These are phyloP conservation scores for Leishmania martiniquensis DNA, from an alignment of 208 protist genomes.

Conservation along the genomic window DNA sequence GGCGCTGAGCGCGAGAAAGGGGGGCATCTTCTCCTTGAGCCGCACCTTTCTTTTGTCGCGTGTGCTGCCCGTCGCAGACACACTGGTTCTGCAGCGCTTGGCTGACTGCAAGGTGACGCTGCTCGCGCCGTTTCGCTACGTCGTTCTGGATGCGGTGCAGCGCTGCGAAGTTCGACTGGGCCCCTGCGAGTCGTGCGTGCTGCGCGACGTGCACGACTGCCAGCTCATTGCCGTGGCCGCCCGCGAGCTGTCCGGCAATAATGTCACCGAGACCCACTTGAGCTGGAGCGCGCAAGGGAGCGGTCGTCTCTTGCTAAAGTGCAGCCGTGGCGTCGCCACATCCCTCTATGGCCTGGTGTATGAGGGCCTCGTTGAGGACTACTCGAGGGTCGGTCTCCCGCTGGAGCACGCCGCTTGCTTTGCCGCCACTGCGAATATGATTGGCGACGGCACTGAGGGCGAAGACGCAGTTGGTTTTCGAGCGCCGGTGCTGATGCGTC, in stretches of 20 bases:
- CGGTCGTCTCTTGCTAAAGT: not conserved
- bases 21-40: slow-evolving; percentile 33
- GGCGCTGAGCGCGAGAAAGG: slow-evolving; percentile 37
- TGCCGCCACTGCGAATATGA: not conserved
- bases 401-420: slow-evolving; percentile 43
- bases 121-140: slow-evolving; percentile 52
- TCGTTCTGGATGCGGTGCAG: slow-evolving; percentile 54
- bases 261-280: slow-evolving; percentile 20
- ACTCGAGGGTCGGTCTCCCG: slow-evolving; percentile 48
- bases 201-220: slow-evolving; percentile 49
- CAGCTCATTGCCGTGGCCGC: slow-evolving; percentile 44
- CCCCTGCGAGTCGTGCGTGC: slow-evolving; percentile 55
- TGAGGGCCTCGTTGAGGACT: slow-evolving; percentile 65
- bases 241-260: slow-evolving; percentile 8
- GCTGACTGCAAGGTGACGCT: slow-evolving; percentile 55
- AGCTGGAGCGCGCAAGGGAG: slow-evolving; percentile 20
- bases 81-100: slow-evolving; percentile 60
- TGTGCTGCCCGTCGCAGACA: slow-evolving; percentile 32
- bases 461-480: not conserved
- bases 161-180: slow-evolving; percentile 60
- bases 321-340: slow-evolving; percentile 13
- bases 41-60: slow-evolving; percentile 33
- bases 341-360: slow-evolving; percentile 59
- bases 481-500: not conserved
- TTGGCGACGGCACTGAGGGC: not conserved